Evolutionary conservation across 2,329 filamentous ascomycete genomes (phyloP), one percentile per base, ranked within the genome.

Genomic region (Talaromyces sp.): DNA sequence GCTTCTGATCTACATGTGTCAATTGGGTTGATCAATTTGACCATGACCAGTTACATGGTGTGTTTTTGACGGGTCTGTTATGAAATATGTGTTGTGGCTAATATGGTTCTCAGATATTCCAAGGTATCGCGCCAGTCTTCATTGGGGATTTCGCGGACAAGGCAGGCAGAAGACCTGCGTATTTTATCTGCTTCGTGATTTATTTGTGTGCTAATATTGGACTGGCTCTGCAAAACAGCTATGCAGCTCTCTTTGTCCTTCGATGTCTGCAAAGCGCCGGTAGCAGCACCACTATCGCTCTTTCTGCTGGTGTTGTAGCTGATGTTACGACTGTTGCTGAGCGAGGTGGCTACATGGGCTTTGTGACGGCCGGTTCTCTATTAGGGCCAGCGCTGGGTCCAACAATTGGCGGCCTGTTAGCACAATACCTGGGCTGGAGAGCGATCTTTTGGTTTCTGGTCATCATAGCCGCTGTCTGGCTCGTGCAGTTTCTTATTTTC

Each of bases 41-140:
- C 78, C 0, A 71, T 82, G 24, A 81, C 78, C 0, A 72, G 75
- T 1, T 80, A 80, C 61, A 68, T 80, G 77, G 80, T 82, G 79
- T 56, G 79, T n/a, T 78, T 14, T 35, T 62, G 75, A 77, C 51
- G 70, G 74, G 7, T 63, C 80, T 35, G 73, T 73, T 56, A n/a
- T 69, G 1, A 59, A 14, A 13, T 7, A n/a, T 14, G 5, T 4
- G 0, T 35, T 32, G n/a, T 31, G 19, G 14, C 19, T 19, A 27
- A n/a, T n/a, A 35, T 51, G n/a, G 77, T 84, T 0, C 84, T 84
- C 26, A 77, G 77, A 80, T 83, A 43, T 77, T 82, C 35, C 82
- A 85, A 74, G 83, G 80, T 3, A 70, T 85, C 14, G 77, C 80
- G 1, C 81, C 81, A 31, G 79, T 81, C 65, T 75, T 83, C 19